phyloP scores from a whole-genome alignment of 192 early-diverging fungal species.

The Podila epigama region DNA sequence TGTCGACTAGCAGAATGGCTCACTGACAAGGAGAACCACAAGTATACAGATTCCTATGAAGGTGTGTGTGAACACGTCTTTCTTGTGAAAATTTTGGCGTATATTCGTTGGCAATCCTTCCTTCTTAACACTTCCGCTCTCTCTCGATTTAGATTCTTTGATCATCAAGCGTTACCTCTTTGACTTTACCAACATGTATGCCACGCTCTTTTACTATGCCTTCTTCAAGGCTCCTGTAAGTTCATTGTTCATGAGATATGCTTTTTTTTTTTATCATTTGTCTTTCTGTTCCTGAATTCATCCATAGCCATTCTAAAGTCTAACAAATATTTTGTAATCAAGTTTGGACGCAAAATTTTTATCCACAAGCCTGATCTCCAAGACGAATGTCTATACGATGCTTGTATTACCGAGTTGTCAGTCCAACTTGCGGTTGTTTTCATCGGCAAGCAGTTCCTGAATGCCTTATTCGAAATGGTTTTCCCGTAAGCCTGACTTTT shows the following conservation, averaged over 20 bases:
- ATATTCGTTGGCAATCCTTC: too few relatives aligned
- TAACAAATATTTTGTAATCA: not conserved
- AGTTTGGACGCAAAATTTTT: conserved; percentile 20
- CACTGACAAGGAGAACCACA: conserved; percentile 58
- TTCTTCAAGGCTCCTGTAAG: conserved; percentile 54
- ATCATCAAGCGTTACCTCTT: conserved; percentile 66
- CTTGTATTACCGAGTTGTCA: conserved; percentile 63
- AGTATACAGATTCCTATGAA: conserved; percentile 52
- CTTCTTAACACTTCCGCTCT: too few relatives aligned
- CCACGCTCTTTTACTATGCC: conserved; percentile 62
- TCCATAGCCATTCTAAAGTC: not conserved
- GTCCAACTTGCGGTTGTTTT: conserved; percentile 68
- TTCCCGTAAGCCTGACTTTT: conserved; percentile 47
- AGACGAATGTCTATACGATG: conserved; percentile 32
- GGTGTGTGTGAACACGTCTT: conserved; percentile 2
- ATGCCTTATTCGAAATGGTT: conserved; percentile 54
- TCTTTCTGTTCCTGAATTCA: not conserved
- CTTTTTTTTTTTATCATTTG: not conserved
- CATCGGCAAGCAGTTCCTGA: conserved; percentile 60
- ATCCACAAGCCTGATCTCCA: conserved; percentile 5
- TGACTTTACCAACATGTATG: conserved; percentile 67
- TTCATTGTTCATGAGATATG: not conserved
- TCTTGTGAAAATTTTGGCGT: too few relatives aligned
- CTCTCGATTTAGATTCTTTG: conserved; percentile 40
- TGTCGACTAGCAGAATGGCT: conserved; percentile 34